Percentiles rank a stretch among this genome's conserved stretches.
Conservation (phyloP, 2,329 filamentous ascomycete species). For the Parastagonospora nodorum region DNA sequence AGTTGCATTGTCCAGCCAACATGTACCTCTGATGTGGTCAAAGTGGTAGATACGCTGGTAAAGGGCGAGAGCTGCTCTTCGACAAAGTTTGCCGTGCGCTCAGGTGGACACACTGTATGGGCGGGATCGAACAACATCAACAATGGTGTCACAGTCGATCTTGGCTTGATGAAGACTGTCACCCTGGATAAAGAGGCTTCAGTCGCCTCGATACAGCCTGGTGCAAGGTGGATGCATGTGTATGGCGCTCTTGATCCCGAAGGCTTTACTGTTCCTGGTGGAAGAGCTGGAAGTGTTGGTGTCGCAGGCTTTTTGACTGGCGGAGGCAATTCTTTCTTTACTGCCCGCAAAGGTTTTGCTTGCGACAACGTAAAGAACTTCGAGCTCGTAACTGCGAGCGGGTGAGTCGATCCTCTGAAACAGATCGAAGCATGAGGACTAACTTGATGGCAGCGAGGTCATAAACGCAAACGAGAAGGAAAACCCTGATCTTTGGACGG, state of each 20-base stretch:
- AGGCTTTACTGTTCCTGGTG: slow-evolving; percentile 26
- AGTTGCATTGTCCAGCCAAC: slow-evolving; percentile 38
- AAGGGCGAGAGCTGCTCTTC: background rate
- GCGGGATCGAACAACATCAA: slow-evolving; percentile 38
- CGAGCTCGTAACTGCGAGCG: slow-evolving; percentile 47
- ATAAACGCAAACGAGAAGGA: slow-evolving; percentile 43
- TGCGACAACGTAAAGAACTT: slow-evolving; percentile 36
- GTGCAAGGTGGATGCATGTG: slow-evolving; percentile 42
- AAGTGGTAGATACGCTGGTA: slow-evolving; percentile 16
- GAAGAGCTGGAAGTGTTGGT: slow-evolving; percentile 30
- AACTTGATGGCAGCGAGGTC: slow-evolving; percentile 33
- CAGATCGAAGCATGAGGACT: slow-evolving; percentile 16
- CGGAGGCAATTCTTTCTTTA: slow-evolving; percentile 35
- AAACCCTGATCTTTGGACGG: slow-evolving; percentile 44
- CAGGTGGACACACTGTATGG: slow-evolving; percentile 33
- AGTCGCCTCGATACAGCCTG: slow-evolving; percentile 30
- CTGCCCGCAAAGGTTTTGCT: slow-evolving; percentile 24
- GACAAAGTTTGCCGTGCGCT: slow-evolving; percentile 31
- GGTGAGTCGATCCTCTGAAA: slow-evolving; percentile 13
- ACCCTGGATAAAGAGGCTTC: slow-evolving; percentile 12
- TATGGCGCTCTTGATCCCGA: slow-evolving; percentile 31
- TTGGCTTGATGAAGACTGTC: slow-evolving; percentile 28
- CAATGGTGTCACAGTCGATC: slow-evolving; percentile 34
- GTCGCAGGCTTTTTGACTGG: slow-evolving; percentile 35
- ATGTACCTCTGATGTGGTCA: slow-evolving; percentile 31